Evolutionary conservation across 1,284 basidiomycete species (phyloP).

Genomic region (Pterula multifida): DNA sequence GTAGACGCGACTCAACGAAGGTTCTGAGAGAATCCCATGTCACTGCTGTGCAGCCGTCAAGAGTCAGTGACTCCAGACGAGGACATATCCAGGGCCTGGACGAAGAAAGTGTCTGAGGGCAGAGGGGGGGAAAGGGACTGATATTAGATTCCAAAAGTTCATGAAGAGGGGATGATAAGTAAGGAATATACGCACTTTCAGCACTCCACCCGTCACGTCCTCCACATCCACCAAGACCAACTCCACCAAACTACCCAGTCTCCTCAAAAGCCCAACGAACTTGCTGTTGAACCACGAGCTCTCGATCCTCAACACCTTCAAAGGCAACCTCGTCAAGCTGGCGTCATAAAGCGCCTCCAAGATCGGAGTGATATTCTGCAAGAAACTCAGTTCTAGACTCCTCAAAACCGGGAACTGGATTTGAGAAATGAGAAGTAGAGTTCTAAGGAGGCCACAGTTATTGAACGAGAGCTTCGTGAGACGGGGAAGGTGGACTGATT

Average conservation of each 20-base stretch:
- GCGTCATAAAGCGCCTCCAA: conserved; percentile 56
- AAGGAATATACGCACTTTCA: conserved; percentile 38
- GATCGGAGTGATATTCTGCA: conserved; percentile 60
- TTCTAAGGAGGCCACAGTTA: conserved; percentile 53
- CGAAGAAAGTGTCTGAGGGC: conserved; percentile 44
- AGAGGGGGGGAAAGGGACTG: no score
- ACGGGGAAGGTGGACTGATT: conserved; percentile 44
- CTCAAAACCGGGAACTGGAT: conserved; percentile 56
- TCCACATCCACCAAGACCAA: conserved; percentile 65
- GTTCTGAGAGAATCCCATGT: conserved; percentile 67
- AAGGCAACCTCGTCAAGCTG: conserved; percentile 53
- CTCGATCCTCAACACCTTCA: conserved; percentile 57
- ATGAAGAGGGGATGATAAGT: conserved; percentile 7
- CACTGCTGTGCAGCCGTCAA: conserved; percentile 63
- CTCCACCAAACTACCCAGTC: conserved; percentile 43
- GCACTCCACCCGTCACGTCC: conserved; percentile 52
- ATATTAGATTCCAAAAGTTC: no score
- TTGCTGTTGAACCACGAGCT: conserved; percentile 61
- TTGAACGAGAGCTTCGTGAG: conserved; percentile 58
- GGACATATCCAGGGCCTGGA: conserved; percentile 70
- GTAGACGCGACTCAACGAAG: conserved; percentile 62
- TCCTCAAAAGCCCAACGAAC: conserved; percentile 51
- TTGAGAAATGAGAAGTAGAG: conserved; percentile 50
- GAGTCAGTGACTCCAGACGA: conserved; percentile 42
- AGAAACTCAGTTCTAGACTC: conserved; percentile 55